Conservation (phyloP, 2,329 filamentous ascomycete species). For the Colletotrichum tabaci region DNA sequence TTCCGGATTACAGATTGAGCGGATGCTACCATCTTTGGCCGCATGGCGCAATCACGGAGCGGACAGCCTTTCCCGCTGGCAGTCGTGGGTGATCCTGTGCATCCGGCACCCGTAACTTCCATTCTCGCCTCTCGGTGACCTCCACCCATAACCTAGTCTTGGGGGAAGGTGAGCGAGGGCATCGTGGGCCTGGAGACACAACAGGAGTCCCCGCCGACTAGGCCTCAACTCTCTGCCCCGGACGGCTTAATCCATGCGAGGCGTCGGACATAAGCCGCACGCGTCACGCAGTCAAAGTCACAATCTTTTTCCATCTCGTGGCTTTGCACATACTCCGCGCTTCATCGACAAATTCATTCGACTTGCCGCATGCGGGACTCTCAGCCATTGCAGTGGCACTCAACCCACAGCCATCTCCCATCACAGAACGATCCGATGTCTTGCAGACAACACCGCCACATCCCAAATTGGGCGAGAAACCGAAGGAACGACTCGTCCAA, state of each 20-base stretch:
- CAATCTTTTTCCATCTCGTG: background rate
- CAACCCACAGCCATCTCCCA: background rate
- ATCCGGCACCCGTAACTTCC: conserved; percentile 17
- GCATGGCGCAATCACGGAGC: conserved; percentile 4
- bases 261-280: conserved; percentile 22
- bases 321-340: conserved; percentile 1
- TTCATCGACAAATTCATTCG: conserved; percentile 7
- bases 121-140: conserved; percentile 10
- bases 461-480: conserved; percentile 1
- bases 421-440: conserved; percentile 16
- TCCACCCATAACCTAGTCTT: conserved; percentile 20
- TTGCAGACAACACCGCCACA: conserved; percentile 18
- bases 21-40: conserved; percentile 1
- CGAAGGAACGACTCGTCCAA: background rate
- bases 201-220: conserved; percentile 12
- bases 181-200: conserved; percentile 27
- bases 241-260: conserved; percentile 15
- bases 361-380: conserved; percentile 1
- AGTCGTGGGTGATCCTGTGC: conserved; percentile 13
- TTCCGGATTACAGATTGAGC: conserved; percentile 5
- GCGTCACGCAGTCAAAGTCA: conserved; percentile 18
- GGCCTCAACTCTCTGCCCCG: conserved; percentile 11
- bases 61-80: conserved; percentile 16
- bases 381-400: conserved; percentile 18
- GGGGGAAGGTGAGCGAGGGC: conserved; percentile 15